A percentile compares a stretch with the other conserved stretches of the same genome.
These are phyloP conservation scores for Ormosia semicastrata DNA, from an alignment of 306 rosid species.

Conservation along the genomic window DNA sequence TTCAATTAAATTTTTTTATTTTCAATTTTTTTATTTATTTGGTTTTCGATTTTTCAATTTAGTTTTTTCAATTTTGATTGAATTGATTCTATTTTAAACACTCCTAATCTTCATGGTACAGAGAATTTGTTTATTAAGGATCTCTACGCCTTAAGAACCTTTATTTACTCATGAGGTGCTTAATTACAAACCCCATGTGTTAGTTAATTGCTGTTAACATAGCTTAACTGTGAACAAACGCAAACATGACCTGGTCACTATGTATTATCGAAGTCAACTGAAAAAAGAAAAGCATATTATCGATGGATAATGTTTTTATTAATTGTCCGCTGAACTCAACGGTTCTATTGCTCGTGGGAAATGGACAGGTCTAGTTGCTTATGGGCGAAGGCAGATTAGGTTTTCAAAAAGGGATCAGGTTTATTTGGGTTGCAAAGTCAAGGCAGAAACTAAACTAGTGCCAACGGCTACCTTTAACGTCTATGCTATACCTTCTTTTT, in stretches of 20 bases:
- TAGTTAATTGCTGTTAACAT: not conserved
- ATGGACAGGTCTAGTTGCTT: not conserved
- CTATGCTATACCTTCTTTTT: not conserved
- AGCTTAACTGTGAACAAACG: not conserved
- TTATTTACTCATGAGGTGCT: too few species aligned
- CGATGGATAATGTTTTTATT: not conserved
- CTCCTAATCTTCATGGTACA: not conserved
- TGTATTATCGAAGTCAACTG: not conserved
- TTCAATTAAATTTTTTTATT: too few species aligned
- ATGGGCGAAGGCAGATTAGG: not conserved
- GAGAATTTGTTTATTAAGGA: not conserved
- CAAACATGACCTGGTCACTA: not conserved
- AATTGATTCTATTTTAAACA: too few species aligned
- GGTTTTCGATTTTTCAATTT: too few species aligned
- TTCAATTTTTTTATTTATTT: too few species aligned
- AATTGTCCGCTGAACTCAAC: not conserved
- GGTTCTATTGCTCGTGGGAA: not conserved
- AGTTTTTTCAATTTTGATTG: too few species aligned
- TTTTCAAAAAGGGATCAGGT: not conserved
- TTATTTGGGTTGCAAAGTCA: not conserved
- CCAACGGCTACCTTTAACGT: constrained; percentile 7
- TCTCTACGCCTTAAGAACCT: not conserved
- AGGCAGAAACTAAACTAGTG: not conserved
- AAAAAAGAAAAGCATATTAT: too few species aligned
- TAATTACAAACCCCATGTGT: not conserved